These are phyloP conservation scores for Cyclostephanos tholiformis DNA, from an alignment of 108 stramenopile species.

Conservation along the genomic window DNA sequence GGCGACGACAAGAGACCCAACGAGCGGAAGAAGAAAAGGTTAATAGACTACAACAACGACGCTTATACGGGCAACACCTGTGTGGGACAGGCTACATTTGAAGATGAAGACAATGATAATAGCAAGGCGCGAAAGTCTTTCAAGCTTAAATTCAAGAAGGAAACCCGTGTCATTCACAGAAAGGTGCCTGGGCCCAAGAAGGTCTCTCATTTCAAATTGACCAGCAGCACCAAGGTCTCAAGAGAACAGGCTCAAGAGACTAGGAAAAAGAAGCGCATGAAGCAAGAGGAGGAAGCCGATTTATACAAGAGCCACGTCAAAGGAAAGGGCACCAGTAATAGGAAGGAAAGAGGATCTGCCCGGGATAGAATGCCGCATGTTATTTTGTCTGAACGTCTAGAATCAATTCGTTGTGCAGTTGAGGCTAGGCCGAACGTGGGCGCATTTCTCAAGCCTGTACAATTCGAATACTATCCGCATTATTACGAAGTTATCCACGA, in stretches of 20 bases:
- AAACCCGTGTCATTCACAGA: conserved; percentile 12
- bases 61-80: conserved; percentile 54
- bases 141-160: conserved; percentile 39
- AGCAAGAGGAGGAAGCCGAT: conserved; percentile 77
- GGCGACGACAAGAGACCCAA: conserved; percentile 33
- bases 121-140: conserved; percentile 12
- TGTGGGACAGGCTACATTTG: conserved; percentile 85
- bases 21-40: conserved; percentile 30
- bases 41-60: conserved; percentile 21
- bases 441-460: conserved; percentile 77
- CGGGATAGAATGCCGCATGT: conserved; percentile 85
- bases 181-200: conserved; percentile 26
- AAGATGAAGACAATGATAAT: conserved; percentile 79
- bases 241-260: conserved; percentile 54
- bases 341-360: conserved; percentile 82
- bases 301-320: conserved; percentile 55
- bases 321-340: conserved; percentile 74
- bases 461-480: conserved; percentile 47
- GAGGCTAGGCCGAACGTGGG: conserved; percentile 67
- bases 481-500: conserved; percentile 85
- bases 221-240: conserved; percentile 42
- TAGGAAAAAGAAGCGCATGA: conserved; percentile 68
- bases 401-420: conserved; percentile 63
- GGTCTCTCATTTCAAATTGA: conserved; percentile 32
- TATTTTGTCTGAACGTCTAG: conserved; percentile 76